These are phyloP conservation scores for Ophiostoma quercus DNA, from an alignment of 2,329 filamentous ascomycete genomes.

Conservation along the genomic window DNA sequence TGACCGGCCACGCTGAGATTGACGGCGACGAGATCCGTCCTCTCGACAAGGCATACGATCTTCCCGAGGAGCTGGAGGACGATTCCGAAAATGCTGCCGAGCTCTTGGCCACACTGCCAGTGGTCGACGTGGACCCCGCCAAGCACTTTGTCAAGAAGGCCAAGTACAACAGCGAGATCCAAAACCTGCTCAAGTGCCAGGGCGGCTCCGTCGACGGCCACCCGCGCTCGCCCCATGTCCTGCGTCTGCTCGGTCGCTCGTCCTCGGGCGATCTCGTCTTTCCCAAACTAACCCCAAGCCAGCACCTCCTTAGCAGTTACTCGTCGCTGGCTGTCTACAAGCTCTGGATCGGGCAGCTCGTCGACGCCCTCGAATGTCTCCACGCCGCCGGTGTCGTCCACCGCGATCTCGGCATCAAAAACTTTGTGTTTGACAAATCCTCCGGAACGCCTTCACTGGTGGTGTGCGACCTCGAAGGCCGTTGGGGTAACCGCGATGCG, in stretches of 20 bases:
- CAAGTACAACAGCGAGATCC: conserved; percentile 32
- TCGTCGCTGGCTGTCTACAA: conserved; percentile 12
- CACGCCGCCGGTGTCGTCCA: conserved; percentile 32
- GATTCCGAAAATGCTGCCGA: conserved; percentile 23
- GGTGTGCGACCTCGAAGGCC: conserved; percentile 31
- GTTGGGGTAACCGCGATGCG: conserved; percentile 30
- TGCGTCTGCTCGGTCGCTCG: conserved; percentile 29
- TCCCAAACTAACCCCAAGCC: conserved; percentile 27
- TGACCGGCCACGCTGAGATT: conserved; percentile 16
- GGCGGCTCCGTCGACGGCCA: conserved; percentile 28
- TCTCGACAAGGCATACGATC: background rate
- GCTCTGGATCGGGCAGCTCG: conserved; percentile 28
- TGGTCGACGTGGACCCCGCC: conserved; percentile 27
- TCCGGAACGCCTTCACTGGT: conserved; percentile 16
- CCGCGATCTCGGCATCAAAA: conserved; percentile 28
- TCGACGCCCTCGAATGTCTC: conserved; percentile 29
- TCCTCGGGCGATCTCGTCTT: conserved; percentile 30
- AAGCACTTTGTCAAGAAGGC: conserved; percentile 31
- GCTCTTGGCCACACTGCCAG: conserved; percentile 26
- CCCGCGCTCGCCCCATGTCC: conserved; percentile 27
- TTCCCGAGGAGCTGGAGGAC: conserved; percentile 21
- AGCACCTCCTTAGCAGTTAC: conserved; percentile 2
- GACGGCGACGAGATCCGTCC: conserved; percentile 19
- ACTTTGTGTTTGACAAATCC: conserved; percentile 28
- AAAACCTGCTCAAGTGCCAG: conserved; percentile 31